A percentile compares a stretch with the other conserved stretches of the same genome.
phyloP scores from a whole-genome alignment of 140 eudicot genomes.

The Erigeron philadelphicus region DNA sequence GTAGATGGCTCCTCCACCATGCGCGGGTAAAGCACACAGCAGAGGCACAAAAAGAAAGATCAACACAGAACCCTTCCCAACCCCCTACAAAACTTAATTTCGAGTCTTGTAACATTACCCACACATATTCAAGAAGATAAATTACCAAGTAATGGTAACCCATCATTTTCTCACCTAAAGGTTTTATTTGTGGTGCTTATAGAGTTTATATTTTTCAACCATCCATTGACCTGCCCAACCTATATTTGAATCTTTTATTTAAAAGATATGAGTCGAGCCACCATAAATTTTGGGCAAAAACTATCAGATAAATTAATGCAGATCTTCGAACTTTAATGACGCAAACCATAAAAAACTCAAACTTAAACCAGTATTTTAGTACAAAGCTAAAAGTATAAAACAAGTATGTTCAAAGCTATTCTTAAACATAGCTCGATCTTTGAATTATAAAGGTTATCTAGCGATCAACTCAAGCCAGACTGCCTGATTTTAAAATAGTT shows the following conservation, averaged over 20 bases:
- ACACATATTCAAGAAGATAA: constrained; percentile 15
- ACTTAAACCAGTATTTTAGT: no score
- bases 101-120: neutral
- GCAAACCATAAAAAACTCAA: no score
- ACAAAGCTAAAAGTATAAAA: no score
- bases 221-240: neutral
- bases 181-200: neutral
- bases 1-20: constrained; percentile 37
- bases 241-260: neutral
- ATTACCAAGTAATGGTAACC: constrained; percentile 24
- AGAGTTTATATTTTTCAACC: neutral
- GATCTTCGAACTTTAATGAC: no score
- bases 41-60: constrained; percentile 34
- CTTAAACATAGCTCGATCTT: no score
- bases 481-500: no score
- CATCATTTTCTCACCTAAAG: constrained; percentile 15
- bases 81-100: neutral
- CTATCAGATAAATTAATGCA: no score
- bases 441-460: no score
- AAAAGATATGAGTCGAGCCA: neutral
- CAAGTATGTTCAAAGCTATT: no score
- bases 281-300: neutral
- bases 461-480: no score
- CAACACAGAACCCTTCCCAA: constrained; percentile 32
- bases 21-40: constrained; percentile 25